Percentiles rank a stretch among this genome's conserved stretches.
phyloP scores from a whole-genome alignment of 805 yeast genomes.

The Starmerella kuoi region DNA sequence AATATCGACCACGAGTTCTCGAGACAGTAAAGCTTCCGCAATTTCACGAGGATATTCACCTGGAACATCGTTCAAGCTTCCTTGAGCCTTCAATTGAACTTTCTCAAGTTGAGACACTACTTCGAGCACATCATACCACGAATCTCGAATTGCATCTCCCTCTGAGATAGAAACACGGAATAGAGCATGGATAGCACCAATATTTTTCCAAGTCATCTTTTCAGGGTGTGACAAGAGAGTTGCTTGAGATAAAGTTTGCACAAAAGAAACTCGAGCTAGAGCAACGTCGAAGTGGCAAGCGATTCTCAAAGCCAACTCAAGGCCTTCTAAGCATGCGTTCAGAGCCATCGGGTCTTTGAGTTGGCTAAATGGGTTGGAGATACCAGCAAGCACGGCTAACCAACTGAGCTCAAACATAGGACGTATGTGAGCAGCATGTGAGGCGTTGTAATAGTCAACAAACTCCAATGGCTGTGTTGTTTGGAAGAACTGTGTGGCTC shows the following conservation, averaged over 20 bases:
- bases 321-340: slow-evolving; percentile 60
- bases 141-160: slow-evolving; percentile 57
- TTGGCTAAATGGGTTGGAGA: slow-evolving; percentile 87
- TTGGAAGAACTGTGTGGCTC: slow-evolving; percentile 74
- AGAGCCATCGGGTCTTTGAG: slow-evolving; percentile 47
- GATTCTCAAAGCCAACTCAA: slow-evolving; percentile 67
- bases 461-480: slow-evolving; percentile 36
- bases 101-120: slow-evolving; percentile 87
- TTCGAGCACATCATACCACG: slow-evolving; percentile 77
- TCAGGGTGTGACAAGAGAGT: slow-evolving; percentile 65
- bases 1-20: slow-evolving; percentile 39
- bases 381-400: slow-evolving; percentile 94
- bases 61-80: slow-evolving; percentile 33
- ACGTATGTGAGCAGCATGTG: slow-evolving; percentile 78
- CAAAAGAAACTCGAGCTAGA: slow-evolving; percentile 76
- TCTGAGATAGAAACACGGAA: slow-evolving; percentile 67
- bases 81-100: slow-evolving; percentile 74
- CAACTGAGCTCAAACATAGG: slow-evolving; percentile 89
- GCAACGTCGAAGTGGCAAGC: slow-evolving; percentile 74
- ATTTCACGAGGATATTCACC: slow-evolving; percentile 21
- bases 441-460: slow-evolving; percentile 60
- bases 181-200: slow-evolving; percentile 63
- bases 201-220: slow-evolving; percentile 66
- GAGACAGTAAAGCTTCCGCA: slow-evolving; percentile 27
- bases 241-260: slow-evolving; percentile 79